phyloP scores from a whole-genome alignment of 1,284 basidiomycete species.

The Marasmius tenuissimus region DNA sequence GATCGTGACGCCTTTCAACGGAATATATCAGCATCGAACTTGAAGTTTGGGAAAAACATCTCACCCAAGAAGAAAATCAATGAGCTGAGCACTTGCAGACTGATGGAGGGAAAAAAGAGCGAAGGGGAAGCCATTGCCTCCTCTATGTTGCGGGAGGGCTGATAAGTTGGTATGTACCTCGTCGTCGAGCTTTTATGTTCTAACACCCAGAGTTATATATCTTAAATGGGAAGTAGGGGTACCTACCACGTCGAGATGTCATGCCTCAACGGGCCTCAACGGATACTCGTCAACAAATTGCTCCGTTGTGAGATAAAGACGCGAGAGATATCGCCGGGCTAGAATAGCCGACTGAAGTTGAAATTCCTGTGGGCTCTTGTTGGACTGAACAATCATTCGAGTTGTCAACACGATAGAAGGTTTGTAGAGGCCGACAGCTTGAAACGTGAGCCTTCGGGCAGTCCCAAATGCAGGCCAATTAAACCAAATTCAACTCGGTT shows the following conservation, averaged over 20 bases:
- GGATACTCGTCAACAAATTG: not conserved
- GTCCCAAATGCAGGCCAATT: too few relatives aligned
- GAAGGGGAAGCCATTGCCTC: constrained; percentile 8
- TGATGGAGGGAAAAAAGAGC: constrained; percentile 26
- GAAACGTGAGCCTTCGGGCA: too few relatives aligned
- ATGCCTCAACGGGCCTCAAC: not conserved
- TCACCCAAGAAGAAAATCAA: constrained; percentile 31
- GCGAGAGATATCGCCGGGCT: too few relatives aligned
- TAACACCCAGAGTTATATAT: not conserved
- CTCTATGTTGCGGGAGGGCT: not conserved
- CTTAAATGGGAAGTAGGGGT: not conserved
- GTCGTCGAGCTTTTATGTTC: not conserved
- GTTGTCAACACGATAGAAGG: too few relatives aligned
- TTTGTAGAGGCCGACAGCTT: too few relatives aligned
- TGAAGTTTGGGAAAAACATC: too few relatives aligned
- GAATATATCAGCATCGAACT: not conserved
- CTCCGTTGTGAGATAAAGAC: not conserved
- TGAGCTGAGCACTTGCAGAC: constrained; percentile 28
- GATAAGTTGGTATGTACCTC: not conserved
- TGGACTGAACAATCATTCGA: too few relatives aligned
- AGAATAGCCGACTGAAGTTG: too few relatives aligned
- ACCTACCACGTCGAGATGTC: not conserved
- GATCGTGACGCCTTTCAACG: constrained; percentile 28
- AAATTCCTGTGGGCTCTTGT: too few relatives aligned
- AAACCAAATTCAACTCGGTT: too few relatives aligned